phyloP scores from a whole-genome alignment of 345 rosid species.

The Viola odorata region DNA sequence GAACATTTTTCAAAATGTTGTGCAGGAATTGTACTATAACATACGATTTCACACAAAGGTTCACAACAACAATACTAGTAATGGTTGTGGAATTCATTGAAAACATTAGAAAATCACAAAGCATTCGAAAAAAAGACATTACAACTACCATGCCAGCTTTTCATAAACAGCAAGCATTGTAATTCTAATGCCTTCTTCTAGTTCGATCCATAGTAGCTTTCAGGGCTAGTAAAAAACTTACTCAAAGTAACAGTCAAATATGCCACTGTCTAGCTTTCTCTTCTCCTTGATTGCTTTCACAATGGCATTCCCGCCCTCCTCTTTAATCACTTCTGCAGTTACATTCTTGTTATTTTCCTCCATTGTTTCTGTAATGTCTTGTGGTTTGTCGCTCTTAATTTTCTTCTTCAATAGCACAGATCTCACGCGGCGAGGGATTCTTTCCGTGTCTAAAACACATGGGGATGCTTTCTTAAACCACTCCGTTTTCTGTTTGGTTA shows the following conservation, averaged over 20 bases:
- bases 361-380: conserved; percentile 23
- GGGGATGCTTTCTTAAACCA: conserved; percentile 23
- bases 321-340: too few species aligned
- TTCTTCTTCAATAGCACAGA: conserved; percentile 42
- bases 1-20: too few species aligned
- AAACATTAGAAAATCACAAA: too few species aligned
- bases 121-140: too few species aligned
- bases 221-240: conserved; percentile 23
- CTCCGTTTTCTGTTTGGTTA: conserved; percentile 7
- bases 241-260: conserved; percentile 35
- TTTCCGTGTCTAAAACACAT: conserved; percentile 35
- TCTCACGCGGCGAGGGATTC: conserved; percentile 32
- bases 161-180: neutral
- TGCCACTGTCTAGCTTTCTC: conserved; percentile 18
- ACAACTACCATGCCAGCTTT: neutral
- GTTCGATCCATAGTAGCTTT: too few species aligned
- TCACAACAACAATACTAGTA: neutral
- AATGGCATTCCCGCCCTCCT: neutral
- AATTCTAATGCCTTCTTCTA: neutral
- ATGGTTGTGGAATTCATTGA: too few species aligned
- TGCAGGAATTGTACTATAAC: too few species aligned
- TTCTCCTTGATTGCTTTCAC: conserved; percentile 21
- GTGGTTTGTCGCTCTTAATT: conserved; percentile 31
- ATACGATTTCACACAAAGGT: neutral
- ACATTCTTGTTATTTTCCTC: conserved; percentile 6